These are phyloP conservation scores for Talinum fruticosum DNA, from an alignment of 148 eudicot genomes.

Conservation along the genomic window DNA sequence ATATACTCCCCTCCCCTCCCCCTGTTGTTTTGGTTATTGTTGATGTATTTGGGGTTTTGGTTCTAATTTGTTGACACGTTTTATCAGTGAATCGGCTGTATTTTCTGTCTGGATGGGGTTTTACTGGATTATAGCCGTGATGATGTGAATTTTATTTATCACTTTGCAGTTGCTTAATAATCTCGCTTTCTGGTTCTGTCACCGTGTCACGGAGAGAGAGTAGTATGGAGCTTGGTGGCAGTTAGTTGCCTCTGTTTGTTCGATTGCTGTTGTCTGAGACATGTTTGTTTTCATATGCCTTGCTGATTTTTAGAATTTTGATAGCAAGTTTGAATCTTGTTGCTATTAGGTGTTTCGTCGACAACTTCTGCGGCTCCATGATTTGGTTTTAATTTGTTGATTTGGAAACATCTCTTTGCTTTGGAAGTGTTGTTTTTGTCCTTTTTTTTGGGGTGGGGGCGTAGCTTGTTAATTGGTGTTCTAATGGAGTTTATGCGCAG, in stretches of 20 bases:
- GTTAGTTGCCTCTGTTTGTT: background rate
- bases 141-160: background rate
- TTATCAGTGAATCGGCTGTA: background rate
- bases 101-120: background rate
- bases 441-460: background rate
- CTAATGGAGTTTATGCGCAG: background rate
- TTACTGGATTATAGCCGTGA: background rate
- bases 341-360: background rate
- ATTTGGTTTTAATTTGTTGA: background rate
- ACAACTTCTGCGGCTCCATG: no score
- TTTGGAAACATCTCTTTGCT: background rate
- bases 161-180: background rate
- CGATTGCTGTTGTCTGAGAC: background rate
- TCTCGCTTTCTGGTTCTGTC: background rate
- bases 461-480: background rate
- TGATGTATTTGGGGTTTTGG: no score
- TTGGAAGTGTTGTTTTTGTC: background rate
- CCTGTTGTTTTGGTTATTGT: background rate
- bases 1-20: background rate
- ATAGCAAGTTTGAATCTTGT: no score
- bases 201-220: no score
- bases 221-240: background rate
- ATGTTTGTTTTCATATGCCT: no score
- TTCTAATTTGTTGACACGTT: background rate
- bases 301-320: no score